Evolutionary conservation across 2,329 filamentous ascomycete genomes (phyloP), one percentile per base, ranked within the genome.

Genomic region (Chaetomiaceae sp.): DNA sequence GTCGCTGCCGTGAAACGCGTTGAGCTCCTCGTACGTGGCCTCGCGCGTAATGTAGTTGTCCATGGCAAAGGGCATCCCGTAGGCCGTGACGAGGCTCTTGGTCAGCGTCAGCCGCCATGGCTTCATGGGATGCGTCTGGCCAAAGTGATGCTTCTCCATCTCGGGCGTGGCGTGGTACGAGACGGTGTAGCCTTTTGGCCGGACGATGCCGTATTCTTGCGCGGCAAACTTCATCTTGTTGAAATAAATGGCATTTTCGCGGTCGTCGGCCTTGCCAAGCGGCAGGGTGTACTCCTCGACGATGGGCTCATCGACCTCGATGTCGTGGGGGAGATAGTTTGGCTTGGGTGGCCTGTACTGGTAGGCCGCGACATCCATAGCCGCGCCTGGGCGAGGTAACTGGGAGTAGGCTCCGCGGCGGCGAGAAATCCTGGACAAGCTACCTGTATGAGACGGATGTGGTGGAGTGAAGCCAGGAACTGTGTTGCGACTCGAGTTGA

Each of bases 71-170:
- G 95, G 91, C 81, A 99, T 89, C 61, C 94, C 94, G 69, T 97
- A 97, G 1, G 90, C 88, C 67, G 95, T 86, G 59, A 99, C 90
- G 43, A 99, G 82, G 64, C 94, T 90, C 70, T 99, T 97, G 53
- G 94, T 95, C 51, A 99, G 80, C 15, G 91, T 96, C 59, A 99
- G 76, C 33, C 94, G 89, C 92, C 94, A 97, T 55, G 94, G 94
- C 71, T 99, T 99, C 94, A 99, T 99, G 19, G 94, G 94, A 75
- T 99, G 94, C 9, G 89, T 91, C 72, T 89, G 87, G 61, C 94
- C 94, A 69, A 99, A 99, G 71, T 99, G 94, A 71, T 97, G 92
- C 67, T 88, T 88, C 73, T 99, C 94, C 68, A 97, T 95, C 56
- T 89, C 85, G 1, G 91, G 89, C 65, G 96, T 96, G 73, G 91